Evolutionary conservation across 768 basidiomycete species (phyloP).

Genomic region (Russula lepida): DNA sequence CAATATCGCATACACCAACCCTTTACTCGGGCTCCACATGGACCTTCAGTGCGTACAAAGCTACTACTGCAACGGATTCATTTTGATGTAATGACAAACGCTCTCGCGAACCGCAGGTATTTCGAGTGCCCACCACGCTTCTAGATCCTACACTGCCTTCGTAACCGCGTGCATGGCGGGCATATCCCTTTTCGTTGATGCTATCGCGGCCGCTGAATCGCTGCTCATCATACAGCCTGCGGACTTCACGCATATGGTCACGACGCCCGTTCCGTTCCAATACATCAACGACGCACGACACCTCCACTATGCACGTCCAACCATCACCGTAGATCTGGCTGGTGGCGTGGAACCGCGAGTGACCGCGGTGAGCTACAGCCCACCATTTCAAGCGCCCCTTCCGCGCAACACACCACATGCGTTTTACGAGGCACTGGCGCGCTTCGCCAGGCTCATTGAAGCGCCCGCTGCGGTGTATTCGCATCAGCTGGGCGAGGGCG

Average conservation of each 20-base stretch:
- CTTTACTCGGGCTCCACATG: slow-evolving; percentile 85
- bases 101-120: slow-evolving; percentile 45
- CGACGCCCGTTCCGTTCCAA: slow-evolving; percentile 72
- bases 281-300: slow-evolving; percentile 90
- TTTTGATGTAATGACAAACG: background rate
- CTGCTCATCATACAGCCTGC: slow-evolving; percentile 41
- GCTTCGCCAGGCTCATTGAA: slow-evolving; percentile 54
- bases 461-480: slow-evolving; percentile 42
- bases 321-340: slow-evolving; percentile 50
- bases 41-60: slow-evolving; percentile 81
- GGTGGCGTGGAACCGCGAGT: slow-evolving; percentile 29
- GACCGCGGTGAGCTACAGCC: slow-evolving; percentile 79
- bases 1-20: slow-evolving; percentile 93
- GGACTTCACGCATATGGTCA: slow-evolving; percentile 50
- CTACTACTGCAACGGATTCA: too few relatives aligned
- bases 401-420: slow-evolving; percentile 41
- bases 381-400: slow-evolving; percentile 88
- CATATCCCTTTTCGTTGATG: slow-evolving; percentile 80
- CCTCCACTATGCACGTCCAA: slow-evolving; percentile 61
- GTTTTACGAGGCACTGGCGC: slow-evolving; percentile 55
- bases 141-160: slow-evolving; percentile 86
- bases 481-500: slow-evolving; percentile 71
- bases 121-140: slow-evolving; percentile 87
- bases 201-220: slow-evolving; percentile 50
- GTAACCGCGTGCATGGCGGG: slow-evolving; percentile 81